A percentile compares a stretch with the other conserved stretches of the same genome.
These are phyloP conservation scores for Cicer yamashitae DNA, from an alignment of 306 rosid species.

Conservation along the genomic window DNA sequence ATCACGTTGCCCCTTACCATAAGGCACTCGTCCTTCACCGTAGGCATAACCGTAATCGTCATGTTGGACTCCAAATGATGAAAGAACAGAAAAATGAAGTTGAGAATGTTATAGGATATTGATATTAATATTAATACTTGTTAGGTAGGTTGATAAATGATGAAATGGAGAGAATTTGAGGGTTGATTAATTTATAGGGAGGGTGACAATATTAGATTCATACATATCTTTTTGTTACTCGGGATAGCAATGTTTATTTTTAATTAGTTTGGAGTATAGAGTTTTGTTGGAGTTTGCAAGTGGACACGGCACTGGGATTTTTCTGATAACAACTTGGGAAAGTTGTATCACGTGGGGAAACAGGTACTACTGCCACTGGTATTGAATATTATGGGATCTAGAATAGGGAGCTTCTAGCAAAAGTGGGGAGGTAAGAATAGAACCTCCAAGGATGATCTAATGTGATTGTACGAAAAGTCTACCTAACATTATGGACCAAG, in stretches of 20 bases:
- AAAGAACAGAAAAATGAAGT: not conserved
- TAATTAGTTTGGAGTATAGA: not conserved
- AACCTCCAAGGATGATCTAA: no score
- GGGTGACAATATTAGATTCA: not conserved
- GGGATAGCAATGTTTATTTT: not conserved
- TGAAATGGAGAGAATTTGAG: not conserved
- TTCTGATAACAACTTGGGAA: not conserved
- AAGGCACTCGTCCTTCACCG: constrained; percentile 53
- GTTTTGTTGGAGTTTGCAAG: not conserved
- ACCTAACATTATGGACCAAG: no score
- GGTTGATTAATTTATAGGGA: not conserved
- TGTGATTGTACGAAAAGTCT: no score
- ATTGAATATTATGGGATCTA: no score
- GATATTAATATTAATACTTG: not conserved
- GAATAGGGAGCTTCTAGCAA: no score
- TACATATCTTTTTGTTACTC: constrained; percentile 14
- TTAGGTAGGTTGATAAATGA: not conserved
- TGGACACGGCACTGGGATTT: not conserved
- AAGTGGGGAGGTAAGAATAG: no score
- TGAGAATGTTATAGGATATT: not conserved
- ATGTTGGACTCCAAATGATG: constrained; percentile 30
- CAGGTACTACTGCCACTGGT: not conserved
- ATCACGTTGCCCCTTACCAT: constrained; percentile 54
- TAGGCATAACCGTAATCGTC: constrained; percentile 61
- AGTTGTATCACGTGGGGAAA: not conserved